Evolutionary conservation across 805 yeast species (phyloP).

Genomic region (Candida easanensis): DNA sequence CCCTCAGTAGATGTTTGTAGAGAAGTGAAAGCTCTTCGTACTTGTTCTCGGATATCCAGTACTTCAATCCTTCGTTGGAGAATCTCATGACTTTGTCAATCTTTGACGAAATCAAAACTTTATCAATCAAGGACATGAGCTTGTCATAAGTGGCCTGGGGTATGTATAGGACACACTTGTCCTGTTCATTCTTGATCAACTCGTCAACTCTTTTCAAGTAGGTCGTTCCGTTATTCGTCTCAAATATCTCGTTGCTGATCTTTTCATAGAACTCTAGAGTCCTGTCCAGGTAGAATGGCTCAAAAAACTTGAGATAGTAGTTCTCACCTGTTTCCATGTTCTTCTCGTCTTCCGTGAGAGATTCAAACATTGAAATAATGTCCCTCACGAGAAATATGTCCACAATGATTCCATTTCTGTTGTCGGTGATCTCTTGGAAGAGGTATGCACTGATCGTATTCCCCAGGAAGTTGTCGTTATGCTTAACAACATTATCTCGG

Average conservation of each 20-base stretch:
- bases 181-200: conserved; percentile 61
- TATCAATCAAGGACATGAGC: conserved; percentile 53
- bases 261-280: conserved; percentile 54
- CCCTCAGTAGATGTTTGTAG: conserved; percentile 49
- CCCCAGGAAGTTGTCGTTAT: conserved; percentile 50
- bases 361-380: conserved; percentile 67
- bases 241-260: conserved; percentile 43
- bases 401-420: conserved; percentile 54
- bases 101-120: conserved; percentile 53
- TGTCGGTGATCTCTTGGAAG: conserved; percentile 52
- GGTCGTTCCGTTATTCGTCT: conserved; percentile 45
- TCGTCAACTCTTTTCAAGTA: conserved; percentile 51
- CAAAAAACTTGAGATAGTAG: conserved; percentile 63
- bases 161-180: conserved; percentile 49
- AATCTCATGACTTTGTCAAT: conserved; percentile 52
- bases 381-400: conserved; percentile 60
- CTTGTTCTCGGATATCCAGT: conserved; percentile 52
- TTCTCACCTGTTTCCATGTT: conserved; percentile 47
- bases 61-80: conserved; percentile 53
- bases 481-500: conserved; percentile 55
- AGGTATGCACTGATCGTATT: conserved; percentile 44
- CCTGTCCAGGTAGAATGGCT: conserved; percentile 54
- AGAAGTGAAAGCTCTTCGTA: conserved; percentile 42
- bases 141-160: conserved; percentile 54
- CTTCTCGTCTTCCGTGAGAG: conserved; percentile 46